These are phyloP conservation scores for Blastocystis sp. DNA, from an alignment of 352 stramenopile genomes.

Conservation along the genomic window DNA sequence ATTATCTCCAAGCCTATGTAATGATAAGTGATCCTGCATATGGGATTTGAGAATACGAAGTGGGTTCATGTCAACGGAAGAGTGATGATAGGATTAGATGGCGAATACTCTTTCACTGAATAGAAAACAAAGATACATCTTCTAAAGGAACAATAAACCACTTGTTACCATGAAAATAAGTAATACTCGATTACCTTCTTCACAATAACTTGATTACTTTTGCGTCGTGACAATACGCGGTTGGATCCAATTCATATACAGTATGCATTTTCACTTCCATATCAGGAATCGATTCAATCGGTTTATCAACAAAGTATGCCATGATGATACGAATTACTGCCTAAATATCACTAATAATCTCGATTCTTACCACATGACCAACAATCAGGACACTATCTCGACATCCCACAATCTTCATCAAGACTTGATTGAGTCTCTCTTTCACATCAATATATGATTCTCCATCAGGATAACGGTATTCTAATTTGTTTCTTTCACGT, in stretches of 20 bases:
- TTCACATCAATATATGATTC: slow-evolving; percentile 87
- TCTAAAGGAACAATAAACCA: too few relatives aligned
- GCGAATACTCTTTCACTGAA: not conserved
- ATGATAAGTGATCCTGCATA: not conserved
- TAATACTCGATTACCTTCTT: too few relatives aligned
- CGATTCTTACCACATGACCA: slow-evolving; percentile 26
- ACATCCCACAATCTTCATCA: slow-evolving; percentile 78
- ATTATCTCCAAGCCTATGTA: not conserved
- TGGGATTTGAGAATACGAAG: not conserved
- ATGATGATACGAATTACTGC: slow-evolving; percentile 59
- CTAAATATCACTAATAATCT: not conserved
- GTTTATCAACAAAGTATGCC: slow-evolving; percentile 51
- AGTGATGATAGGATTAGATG: not conserved
- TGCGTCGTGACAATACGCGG: slow-evolving; percentile 47
- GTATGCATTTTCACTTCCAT: slow-evolving; percentile 60
- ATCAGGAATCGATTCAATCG: slow-evolving; percentile 48
- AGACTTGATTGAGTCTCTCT: slow-evolving; percentile 79
- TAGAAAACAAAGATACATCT: not conserved
- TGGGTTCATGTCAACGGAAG: not conserved
- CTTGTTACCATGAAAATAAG: too few relatives aligned
- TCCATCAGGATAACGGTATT: slow-evolving; percentile 79
- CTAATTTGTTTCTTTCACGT: slow-evolving; percentile 79
- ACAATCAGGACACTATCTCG: slow-evolving; percentile 70
- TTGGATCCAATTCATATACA: slow-evolving; percentile 61
- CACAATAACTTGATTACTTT: not conserved